phyloP scores from a whole-genome alignment of 2,329 filamentous ascomycete species.

The Aspergillus sojae region DNA sequence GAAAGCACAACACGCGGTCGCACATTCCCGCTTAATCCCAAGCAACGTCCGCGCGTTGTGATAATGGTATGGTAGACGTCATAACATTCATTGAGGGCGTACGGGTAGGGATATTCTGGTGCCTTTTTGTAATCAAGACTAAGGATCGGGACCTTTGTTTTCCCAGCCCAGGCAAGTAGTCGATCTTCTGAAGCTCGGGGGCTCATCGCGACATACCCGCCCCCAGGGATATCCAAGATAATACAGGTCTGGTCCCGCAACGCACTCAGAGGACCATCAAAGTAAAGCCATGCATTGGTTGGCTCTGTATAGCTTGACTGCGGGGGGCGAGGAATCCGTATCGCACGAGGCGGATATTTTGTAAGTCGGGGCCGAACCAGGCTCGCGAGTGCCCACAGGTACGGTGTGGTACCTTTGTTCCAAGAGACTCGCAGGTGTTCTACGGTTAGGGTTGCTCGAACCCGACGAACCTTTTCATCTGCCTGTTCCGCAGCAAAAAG shows the following conservation, averaged over 20 bases:
- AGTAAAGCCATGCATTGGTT: constrained; percentile 88
- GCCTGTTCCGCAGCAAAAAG: constrained; percentile 89
- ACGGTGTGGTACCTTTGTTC: constrained; percentile 92
- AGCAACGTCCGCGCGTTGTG: constrained; percentile 70
- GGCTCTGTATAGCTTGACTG: constrained; percentile 82
- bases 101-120: constrained; percentile 81
- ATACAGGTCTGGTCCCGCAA: constrained; percentile 75
- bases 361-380: constrained; percentile 78
- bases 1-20: constrained; percentile 71
- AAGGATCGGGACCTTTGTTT: constrained; percentile 82
- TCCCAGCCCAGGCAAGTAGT: constrained; percentile 86
- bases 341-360: constrained; percentile 76
- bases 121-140: constrained; percentile 91
- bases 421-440: constrained; percentile 91
- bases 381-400: constrained; percentile 71
- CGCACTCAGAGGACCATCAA: constrained; percentile 80
- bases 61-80: constrained; percentile 79
- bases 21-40: constrained; percentile 70
- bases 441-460: constrained; percentile 81
- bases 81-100: constrained; percentile 84
- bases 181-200: constrained; percentile 95
- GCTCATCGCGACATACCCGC: constrained; percentile 95
- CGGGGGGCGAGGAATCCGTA: constrained; percentile 79
- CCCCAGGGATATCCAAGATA: constrained; percentile 87
- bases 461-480: constrained; percentile 93